Percentiles rank a stretch among this genome's conserved stretches.
Evolutionary conservation across 1,284 basidiomycete species (phyloP).

Genomic region (Trametes hirsuta): DNA sequence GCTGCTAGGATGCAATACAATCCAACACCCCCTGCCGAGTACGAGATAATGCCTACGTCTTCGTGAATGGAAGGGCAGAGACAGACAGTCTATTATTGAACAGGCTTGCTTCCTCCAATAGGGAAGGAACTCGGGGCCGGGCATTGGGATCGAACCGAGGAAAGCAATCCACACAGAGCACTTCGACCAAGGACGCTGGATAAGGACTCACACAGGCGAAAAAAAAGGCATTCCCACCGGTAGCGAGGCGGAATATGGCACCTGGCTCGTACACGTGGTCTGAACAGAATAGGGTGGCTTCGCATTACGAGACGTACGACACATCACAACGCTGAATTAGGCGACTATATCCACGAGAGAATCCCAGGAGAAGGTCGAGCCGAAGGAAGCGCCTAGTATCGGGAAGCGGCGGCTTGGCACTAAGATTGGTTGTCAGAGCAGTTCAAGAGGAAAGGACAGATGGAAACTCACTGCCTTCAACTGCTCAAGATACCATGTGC

Average conservation of each 20-base stretch:
- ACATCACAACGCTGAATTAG: conserved; percentile 16
- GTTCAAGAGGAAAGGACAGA: background rate
- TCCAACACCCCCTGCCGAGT: background rate
- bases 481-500: conserved; percentile 84
- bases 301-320: conserved; percentile 8
- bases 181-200: background rate
- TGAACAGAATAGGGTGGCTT: conserved; percentile 4
- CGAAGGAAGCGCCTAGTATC: conserved; percentile 46
- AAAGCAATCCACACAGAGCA: too few species aligned
- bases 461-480: conserved; percentile 70
- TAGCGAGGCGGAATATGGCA: background rate
- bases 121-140: too few species aligned
- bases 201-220: background rate
- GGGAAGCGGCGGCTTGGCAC: conserved; percentile 79
- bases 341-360: background rate
- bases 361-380: background rate
- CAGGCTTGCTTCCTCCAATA: conserved; percentile 7
- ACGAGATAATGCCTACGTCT: background rate
- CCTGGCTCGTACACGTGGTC: background rate
- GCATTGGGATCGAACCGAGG: background rate
- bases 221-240: background rate
- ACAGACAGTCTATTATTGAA: background rate
- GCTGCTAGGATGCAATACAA: too few species aligned
- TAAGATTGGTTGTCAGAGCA: conserved; percentile 33
- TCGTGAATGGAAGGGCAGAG: background rate